These are phyloP conservation scores for Pestalotiopsis sp. DNA, from an alignment of 2,329 filamentous ascomycete species.

Conservation along the genomic window DNA sequence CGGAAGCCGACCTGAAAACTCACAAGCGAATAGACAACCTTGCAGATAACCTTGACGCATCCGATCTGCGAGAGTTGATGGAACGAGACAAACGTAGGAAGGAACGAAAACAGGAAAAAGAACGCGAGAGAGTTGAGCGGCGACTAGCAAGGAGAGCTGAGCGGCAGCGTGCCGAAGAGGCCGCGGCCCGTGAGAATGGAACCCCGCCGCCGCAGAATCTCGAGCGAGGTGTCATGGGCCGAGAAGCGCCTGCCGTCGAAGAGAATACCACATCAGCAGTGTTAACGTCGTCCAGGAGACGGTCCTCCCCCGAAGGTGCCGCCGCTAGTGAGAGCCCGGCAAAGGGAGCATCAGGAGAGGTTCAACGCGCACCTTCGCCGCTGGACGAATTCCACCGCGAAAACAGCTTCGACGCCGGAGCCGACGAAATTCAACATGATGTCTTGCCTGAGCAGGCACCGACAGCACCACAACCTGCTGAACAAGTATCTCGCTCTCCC, in stretches of 20 bases:
- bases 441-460: slow-evolving; percentile 14
- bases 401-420: slow-evolving; percentile 44
- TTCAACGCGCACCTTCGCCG: slow-evolving; percentile 29
- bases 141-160: slow-evolving; percentile 69
- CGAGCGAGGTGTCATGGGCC: slow-evolving; percentile 62
- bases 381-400: slow-evolving; percentile 52
- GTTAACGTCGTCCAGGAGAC: slow-evolving; percentile 58
- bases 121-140: slow-evolving; percentile 67
- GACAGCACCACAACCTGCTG: slow-evolving; percentile 16
- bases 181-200: slow-evolving; percentile 53
- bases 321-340: slow-evolving; percentile 32
- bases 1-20: slow-evolving; percentile 61
- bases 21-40: slow-evolving; percentile 69
- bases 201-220: slow-evolving; percentile 57
- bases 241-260: slow-evolving; percentile 58
- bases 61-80: slow-evolving; percentile 83
- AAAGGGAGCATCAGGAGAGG: slow-evolving; percentile 17
- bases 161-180: slow-evolving; percentile 61
- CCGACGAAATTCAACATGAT: slow-evolving; percentile 15
- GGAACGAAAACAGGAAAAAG: slow-evolving; percentile 70
- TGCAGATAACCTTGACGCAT: slow-evolving; percentile 83
- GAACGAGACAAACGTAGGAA: slow-evolving; percentile 82
- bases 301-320: slow-evolving; percentile 40
- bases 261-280: slow-evolving; percentile 57
- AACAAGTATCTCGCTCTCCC: slow-evolving; percentile 23